A percentile compares a stretch with the other conserved stretches of the same genome.
Conservation (phyloP, 2,329 filamentous ascomycete genomes). For the Rugonectria rugulosa region DNA sequence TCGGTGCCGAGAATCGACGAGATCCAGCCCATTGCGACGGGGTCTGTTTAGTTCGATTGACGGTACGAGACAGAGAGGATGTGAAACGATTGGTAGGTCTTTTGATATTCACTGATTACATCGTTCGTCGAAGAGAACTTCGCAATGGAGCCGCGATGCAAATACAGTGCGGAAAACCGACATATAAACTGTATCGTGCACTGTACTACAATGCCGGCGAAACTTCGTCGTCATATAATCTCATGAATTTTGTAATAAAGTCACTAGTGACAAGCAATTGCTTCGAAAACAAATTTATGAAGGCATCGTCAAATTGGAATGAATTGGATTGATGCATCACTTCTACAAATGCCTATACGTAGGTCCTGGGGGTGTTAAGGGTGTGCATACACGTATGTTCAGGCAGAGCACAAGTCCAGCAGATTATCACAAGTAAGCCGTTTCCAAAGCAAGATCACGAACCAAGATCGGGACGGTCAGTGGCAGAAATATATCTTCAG, state of each 20-base stretch:
- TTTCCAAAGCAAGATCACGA: slow-evolving; percentile 33
- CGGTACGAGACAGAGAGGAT: neutral
- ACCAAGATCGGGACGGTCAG: slow-evolving; percentile 36
- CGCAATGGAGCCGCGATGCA: slow-evolving; percentile 24
- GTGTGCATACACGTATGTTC: neutral
- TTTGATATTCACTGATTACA: slow-evolving; percentile 17
- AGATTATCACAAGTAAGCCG: slow-evolving; percentile 13
- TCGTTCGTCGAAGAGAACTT: slow-evolving; percentile 18
- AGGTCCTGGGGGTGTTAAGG: no score
- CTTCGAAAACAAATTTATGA: no score
- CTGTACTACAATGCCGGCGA: neutral
- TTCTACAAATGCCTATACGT: no score
- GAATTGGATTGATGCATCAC: no score
- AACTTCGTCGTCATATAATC: no score
- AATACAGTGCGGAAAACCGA: slow-evolving; percentile 28
- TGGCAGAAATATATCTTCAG: slow-evolving; percentile 43
- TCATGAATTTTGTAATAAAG: no score
- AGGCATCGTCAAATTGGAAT: no score
- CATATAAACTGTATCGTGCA: slow-evolving; percentile 21
- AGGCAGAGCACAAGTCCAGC: neutral
- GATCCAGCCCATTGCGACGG: slow-evolving; percentile 62
- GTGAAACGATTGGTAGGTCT: neutral
- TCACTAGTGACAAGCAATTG: no score
- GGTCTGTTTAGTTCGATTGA: neutral
- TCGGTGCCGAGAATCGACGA: slow-evolving; percentile 60